Evolutionary conservation across 2,329 filamentous ascomycete species (phyloP), one percentile per base, ranked within the genome.

Genomic region (Phyllosticta citriasiana): DNA sequence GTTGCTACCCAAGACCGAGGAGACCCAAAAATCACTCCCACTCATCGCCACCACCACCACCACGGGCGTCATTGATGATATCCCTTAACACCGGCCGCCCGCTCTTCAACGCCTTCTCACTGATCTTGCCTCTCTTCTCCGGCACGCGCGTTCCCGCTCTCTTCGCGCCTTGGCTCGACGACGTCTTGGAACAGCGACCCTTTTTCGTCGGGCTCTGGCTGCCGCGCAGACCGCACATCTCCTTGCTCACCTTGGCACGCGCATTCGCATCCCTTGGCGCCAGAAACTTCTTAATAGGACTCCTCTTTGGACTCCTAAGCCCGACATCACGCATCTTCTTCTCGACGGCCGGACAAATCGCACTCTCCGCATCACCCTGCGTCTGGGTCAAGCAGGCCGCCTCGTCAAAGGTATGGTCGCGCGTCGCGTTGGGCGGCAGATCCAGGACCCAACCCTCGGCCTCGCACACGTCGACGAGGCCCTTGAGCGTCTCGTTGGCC

Each of bases 381-480:
- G 55, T 57, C 61, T 62, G 57, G 9, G 33, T 62, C 51, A 81
- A 83, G 24, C 66, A 1, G 19, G 19, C 65, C 3, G 76, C 71
- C 22, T 85, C 82, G 55, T 86, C 85, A 65, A 91, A 92, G 51
- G 77, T 71, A 74, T 96, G 91, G 30, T 77, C 81, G 9, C 86
- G 84, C 7, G 88, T 72, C 53, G 88, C 88, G 10, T 83, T 79
- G 1, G 71, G 70, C 0, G 84, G 84, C 57, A 97, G 71, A 66
- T 96, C 83, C 66, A 91, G 86, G 16, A 91, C 79, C 92, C 94
- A 97, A n/a, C 82, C 78, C 58, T 83, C 84, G 61, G 81, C 77
- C 65, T 92, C 88, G 79, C 97, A 93, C 51, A 97, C 75, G 2
- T 77, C 75, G 7, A 97, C 82, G 69, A 97, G 90, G 24, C 82